Base-by-base conservation (phyloP, 2,329 filamentous ascomycete species). In the Rhynchosporium secalis region DNA sequence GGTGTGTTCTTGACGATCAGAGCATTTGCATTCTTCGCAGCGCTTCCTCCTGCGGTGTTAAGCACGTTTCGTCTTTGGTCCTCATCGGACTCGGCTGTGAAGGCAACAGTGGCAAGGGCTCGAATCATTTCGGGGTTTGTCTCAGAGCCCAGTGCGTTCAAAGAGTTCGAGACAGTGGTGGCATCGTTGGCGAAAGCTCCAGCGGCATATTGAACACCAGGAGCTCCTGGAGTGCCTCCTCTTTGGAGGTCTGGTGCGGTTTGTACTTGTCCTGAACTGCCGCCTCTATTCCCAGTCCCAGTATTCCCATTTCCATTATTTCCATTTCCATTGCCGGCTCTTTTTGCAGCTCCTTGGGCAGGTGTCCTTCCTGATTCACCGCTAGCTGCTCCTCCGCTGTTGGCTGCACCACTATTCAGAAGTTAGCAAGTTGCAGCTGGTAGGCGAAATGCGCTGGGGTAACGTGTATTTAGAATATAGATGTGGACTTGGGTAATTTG, bases 1-100 rank as follows among this genome's bases (percentile, higher is more conserved):
- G 70, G 70, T 0, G 69, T 71, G 7, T 67, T 69, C 57, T 68
- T 62, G n/a, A 70, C 64, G 36, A 71, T 71, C 57, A 69, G 67
- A n/a, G 54, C 36, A 31, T 71, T 70, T n/a, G 66, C 54, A 4
- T 62, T 41, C 20, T 43, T 56, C 5, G 66, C 70, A 28, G 65
- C 65, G 43, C 49, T 64, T 15, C 68, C 69, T 33, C 66, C 68
- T 10, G 69, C 70, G 3, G 68, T 60, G 28, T 51, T 45, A 3
- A 71, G 65, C 13, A 70, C 66, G 5, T 66, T 55, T 48, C 70
- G 62, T 55, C 67, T 65, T 20, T 63, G 55, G 57, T 71, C 69
- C 57, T 71, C 70, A 38, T 71, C 65, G 2, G 62, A 63, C 46
- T 71, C 70, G 4, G 70, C 70, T 9, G 67, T 58, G 57, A 67